Evolutionary conservation across 768 basidiomycete species (phyloP).

Genomic region (Suillus alpinus): DNA sequence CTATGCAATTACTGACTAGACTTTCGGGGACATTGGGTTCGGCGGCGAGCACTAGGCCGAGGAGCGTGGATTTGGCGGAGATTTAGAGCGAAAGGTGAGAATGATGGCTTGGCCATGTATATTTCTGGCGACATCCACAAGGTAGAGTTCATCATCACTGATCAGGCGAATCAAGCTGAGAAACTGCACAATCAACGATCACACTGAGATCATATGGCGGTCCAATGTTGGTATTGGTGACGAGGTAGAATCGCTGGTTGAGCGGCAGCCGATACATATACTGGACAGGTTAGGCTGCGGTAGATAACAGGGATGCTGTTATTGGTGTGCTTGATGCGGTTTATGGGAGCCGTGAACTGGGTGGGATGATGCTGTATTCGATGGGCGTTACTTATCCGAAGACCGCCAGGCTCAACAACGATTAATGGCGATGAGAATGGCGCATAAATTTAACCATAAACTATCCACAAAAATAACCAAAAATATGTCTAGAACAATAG

Average conservation of each 20-base stretch:
- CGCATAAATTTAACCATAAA: slow-evolving; percentile 2
- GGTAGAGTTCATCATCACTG: neutral
- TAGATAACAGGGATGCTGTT: neutral
- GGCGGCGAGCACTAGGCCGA: slow-evolving; percentile 10
- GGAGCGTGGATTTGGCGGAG: slow-evolving; percentile 12
- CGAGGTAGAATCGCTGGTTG: neutral
- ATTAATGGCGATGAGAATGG: slow-evolving; percentile 8
- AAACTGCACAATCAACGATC: neutral
- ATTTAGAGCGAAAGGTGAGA: slow-evolving; percentile 16
- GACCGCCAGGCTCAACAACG: neutral
- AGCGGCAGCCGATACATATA: neutral
- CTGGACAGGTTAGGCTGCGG: neutral
- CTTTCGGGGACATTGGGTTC: slow-evolving; percentile 7
- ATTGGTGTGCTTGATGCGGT: neutral
- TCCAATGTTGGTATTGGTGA: neutral
- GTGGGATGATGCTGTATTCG: slow-evolving; percentile 5
- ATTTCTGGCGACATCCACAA: neutral
- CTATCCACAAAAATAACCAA: neutral
- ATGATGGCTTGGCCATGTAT: slow-evolving; percentile 10
- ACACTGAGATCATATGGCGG: neutral
- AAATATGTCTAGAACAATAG: slow-evolving; percentile 6
- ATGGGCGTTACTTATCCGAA: slow-evolving; percentile 1
- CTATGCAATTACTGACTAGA: neutral
- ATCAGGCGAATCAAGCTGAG: slow-evolving; percentile 8
- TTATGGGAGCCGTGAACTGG: neutral